Evolutionary conservation across 208 protist genomes (phyloP), one percentile per base, ranked within the genome.

Genomic region (Wallacemonas sp.): DNA sequence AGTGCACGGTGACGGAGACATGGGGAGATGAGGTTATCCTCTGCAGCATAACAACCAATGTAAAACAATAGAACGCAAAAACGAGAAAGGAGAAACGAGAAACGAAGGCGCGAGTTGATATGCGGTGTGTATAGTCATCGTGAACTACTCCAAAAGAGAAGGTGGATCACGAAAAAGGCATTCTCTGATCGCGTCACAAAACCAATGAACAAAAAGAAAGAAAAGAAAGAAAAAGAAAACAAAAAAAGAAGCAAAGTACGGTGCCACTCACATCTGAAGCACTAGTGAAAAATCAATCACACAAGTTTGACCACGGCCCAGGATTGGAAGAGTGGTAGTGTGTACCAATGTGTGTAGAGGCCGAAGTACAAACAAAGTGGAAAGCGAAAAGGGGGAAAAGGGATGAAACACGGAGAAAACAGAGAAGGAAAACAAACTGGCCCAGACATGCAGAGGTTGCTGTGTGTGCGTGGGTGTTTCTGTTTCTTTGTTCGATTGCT

Each of bases 221-320:
- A 49, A 23, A 49, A 23, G 9, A 9, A 16, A 55, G 9, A 55
- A 16, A 33, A 55, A 21, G 66, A 12, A 62, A 73, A 44, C 68
- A 65, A 16, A 36, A 44, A 39, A 63, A 57, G 19, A 61, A 70
- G 11, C 8, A 32, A 26, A 55, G 47, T 30, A 14, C 6, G 9
- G 6, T 41, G 36, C 9, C 36, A 41, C 36, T 41, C 14, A 17
- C 14, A 6, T 17, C 14, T 41, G 43, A 24, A 23, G 19, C 5
- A 47, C 5, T 6, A 23, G 19, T 24, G 19, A 47, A 47, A 47
- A 47, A 17, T 12, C 8, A 38, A 16, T 38, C 34, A 38, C 34
- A 38, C 34, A n/a, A n/a, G n/a, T n/a, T n/a, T n/a, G n/a, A n/a
- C n/a, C n/a, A n/a, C n/a, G n/a, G n/a, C n/a, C n/a, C n/a, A n/a